phyloP scores from a whole-genome alignment of 140 eudicot species.

The Oenanthe javanica region DNA sequence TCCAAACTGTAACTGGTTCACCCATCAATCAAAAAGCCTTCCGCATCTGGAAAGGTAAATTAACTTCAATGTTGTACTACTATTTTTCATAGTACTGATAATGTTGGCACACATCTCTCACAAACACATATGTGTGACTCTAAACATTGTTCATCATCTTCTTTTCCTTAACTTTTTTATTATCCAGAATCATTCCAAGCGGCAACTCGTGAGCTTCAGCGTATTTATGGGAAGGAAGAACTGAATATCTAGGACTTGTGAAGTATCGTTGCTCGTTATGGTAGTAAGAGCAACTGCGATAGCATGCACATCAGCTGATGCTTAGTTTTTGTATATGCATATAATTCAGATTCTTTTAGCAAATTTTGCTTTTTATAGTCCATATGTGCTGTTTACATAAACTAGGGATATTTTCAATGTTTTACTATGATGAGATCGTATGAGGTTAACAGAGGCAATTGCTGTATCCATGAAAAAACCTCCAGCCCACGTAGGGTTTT shows the following conservation, averaged over 20 bases:
- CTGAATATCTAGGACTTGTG: conserved; percentile 33
- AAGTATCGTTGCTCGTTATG: background rate
- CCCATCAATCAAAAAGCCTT: conserved; percentile 77
- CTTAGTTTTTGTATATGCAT: background rate
- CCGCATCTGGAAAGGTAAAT: conserved; percentile 76
- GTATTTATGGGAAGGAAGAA: conserved; percentile 81
- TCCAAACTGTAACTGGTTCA: conserved; percentile 76
- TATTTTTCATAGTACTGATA: background rate
- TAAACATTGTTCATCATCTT: background rate
- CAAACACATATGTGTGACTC: too few species aligned
- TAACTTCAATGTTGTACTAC: background rate
- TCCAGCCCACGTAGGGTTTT: background rate
- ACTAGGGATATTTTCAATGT: background rate
- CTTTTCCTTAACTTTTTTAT: background rate
- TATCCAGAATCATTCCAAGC: conserved; percentile 70
- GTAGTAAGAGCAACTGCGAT: background rate
- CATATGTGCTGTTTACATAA: background rate
- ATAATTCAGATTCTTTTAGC: background rate
- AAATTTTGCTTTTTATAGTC: background rate
- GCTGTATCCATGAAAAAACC: background rate
- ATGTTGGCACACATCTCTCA: background rate
- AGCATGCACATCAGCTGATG: background rate
- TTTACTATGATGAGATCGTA: background rate
- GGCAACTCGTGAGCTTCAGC: conserved; percentile 87
- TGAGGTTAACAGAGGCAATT: background rate